Base-by-base conservation (phyloP, 345 rosid species). In the Pugionium cornutum region DNA sequence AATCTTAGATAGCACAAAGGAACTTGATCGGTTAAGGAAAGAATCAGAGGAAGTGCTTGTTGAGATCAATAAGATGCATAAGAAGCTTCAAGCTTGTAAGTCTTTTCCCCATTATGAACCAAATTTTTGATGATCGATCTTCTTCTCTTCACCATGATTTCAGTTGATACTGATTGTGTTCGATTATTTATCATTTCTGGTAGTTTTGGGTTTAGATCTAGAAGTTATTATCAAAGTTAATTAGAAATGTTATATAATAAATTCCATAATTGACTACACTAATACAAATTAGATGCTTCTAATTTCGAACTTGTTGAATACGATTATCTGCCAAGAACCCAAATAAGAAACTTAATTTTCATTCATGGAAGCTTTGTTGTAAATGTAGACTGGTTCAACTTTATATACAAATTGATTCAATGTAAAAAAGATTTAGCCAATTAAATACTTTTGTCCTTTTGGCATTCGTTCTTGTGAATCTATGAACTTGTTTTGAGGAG, bases 51-150 rank as follows among this genome's bases (percentile, higher is more conserved):
- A 78, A 0, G 85, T 88, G 31, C 86, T 91, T 4, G 36, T 26
- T 4, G 96, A 91, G 45, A 91, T 91, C 84, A 91, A 91, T 81
- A 91, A 91, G 83, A 69, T 91, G 83, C 98, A 91, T 57, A 91
- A 83, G 79, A 88, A 73, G 84, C 96, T 91, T 62, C 98, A 86
- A 78, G 70, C 86, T 76, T 76, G 98, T 88, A 58, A 69, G 81
- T 76, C 6, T 39, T 58, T 5, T 10, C 9, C 6, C 11, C n/a
- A 1, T 30, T 25, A 37, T 1, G 8, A 1, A 18, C 41, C 7
- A 42, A 43, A 4, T 53, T 41, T 42, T 2, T 26, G 0, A 47
- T 58, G 72, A 68, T 40, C 10, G 61, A 65, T 72, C 53, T 59
- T 66, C 36, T 66, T 40, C 4, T 1, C 31, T n/a, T n/a, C n/a